Base-by-base conservation (phyloP, 345 rosid species). In the Mangifera indica region DNA sequence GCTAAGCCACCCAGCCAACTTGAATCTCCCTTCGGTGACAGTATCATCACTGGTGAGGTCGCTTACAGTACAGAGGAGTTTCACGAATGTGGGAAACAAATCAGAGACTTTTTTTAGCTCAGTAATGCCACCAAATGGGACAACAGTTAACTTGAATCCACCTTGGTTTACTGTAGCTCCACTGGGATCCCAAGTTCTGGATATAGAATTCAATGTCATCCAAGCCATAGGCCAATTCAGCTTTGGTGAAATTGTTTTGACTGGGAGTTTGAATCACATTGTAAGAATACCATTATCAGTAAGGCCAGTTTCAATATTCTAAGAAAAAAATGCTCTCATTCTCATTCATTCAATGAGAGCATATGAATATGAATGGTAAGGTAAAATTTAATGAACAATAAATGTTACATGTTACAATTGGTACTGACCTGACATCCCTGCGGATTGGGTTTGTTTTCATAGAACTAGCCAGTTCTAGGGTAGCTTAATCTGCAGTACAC, bases 11-110 rank as follows among this genome's bases (percentile, higher is more conserved):
- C 93, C 88, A 0, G 88, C 96, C 1, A 80, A 89, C 75, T 83
- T 94, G 67, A 92, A 94, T 82, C 81, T 87, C 18, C 97, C 96
- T 1, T 93, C 93, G 1, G 85, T 92, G 56, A 90, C 93, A 10
- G 77, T 91, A 74, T 86, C 95, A 44, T 63, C 85, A 24, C 76
- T 92, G 11, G 75, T 46, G 58, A 81, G 79, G 21, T 67, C 86
- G 14, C 81, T 69, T 69, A 67, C 60, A 8, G 63, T 90, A 70
- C 81, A 60, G 46, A 80, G 96, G 77, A 86, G 81, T 64, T 83
- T 94, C 77, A 86, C 67, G 77, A 90, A 85, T 40, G 90, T 84
- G 22, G 86, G 81, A 2, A 69, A 58, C 69, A 84, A 77, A 76
- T 77, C 83, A 26, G 91, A 92, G 72, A 85, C 87, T 40, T 87